Evolutionary conservation across 2,329 filamentous ascomycete genomes (phyloP), one percentile per base, ranked within the genome.

Genomic region (Colletotrichum viniferum): DNA sequence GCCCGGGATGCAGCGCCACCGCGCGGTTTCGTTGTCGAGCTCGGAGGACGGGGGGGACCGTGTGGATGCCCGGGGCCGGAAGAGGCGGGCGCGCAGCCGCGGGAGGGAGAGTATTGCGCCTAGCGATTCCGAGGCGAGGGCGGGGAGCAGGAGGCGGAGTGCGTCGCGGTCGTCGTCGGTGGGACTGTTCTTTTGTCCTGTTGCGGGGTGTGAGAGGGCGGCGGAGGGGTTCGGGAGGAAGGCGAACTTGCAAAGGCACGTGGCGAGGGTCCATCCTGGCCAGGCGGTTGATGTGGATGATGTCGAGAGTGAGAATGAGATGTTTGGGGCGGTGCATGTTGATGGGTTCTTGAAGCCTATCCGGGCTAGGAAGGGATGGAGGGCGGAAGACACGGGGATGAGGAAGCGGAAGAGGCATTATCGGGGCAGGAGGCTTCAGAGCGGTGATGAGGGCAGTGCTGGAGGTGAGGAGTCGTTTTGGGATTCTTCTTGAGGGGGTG

Each of bases 331-430:
- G 0, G 91, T 94, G 24, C 93, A 94, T 78, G 88, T 91, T 2
- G 93, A 95, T 81, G 91, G 93, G 0, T 95, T 94, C 79, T 78
- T 95, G 78, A 86, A 87, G 79, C 88, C 89, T 5, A 87, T 94
- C 68, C 84, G 85, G 73, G 82, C 85, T 1, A 83, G 86, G 8
- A 83, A 80, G 58, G 89, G 89, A 0, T 91, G 89, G 89, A 60
- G 74, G 18, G 74, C 71, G 4, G 74, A 76, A 38, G 74, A 76
- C 7, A 43, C 61, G 36, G 65, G 65, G 6, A 26, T n/a, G 34
- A 76, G 74, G 65, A 76, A 76, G 71, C 74, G 74, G 9, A 76
- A 76, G 65, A 71, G 65, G 28, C 71, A 76, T 56, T 76, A 71
- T 34, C 65, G 74, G 3, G 65, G 74, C 69, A 38, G 62, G 32